phyloP scores from a whole-genome alignment of 2,329 filamentous ascomycete species.

The Neopestalotiopsis clavispora region DNA sequence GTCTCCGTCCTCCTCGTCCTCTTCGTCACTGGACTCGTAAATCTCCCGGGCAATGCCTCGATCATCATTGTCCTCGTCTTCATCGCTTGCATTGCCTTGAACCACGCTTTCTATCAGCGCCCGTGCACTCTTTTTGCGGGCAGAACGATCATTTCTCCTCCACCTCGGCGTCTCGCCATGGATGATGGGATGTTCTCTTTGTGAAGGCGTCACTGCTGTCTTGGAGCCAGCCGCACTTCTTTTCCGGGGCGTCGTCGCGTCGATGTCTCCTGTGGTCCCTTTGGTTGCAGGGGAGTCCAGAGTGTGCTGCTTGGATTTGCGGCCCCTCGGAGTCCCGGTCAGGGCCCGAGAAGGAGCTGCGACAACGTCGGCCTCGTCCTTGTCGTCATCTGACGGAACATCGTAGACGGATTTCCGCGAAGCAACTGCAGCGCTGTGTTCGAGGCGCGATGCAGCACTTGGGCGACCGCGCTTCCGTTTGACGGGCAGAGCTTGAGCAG shows the following conservation, averaged over 20 bases:
- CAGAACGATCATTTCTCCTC: slow-evolving; percentile 79
- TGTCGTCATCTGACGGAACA: slow-evolving; percentile 17
- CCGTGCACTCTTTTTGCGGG: slow-evolving; percentile 22
- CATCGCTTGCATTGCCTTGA: slow-evolving; percentile 68
- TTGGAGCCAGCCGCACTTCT: slow-evolving; percentile 9
- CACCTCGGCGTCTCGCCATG: slow-evolving; percentile 64
- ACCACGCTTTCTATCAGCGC: slow-evolving; percentile 63
- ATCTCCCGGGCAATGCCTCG: slow-evolving; percentile 59
- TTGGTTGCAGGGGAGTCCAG: not conserved
- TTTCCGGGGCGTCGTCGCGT: slow-evolving; percentile 4
- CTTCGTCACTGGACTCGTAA: slow-evolving; percentile 46
- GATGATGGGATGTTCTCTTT: slow-evolving; percentile 19
- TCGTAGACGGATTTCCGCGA: slow-evolving; percentile 16
- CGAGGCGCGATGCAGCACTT: slow-evolving; percentile 8
- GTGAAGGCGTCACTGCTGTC: slow-evolving; percentile 29
- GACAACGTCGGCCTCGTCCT: not conserved
- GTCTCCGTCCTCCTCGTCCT: slow-evolving; percentile 33
- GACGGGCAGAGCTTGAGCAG: not conserved
- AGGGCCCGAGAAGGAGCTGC: not conserved
- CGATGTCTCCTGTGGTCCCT: not conserved
- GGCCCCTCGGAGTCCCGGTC: not conserved
- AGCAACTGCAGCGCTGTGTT: not conserved
- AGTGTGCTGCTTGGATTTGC: not conserved
- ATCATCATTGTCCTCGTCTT: slow-evolving; percentile 80
- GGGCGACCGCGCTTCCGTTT: slow-evolving; percentile 18